Evolutionary conservation across 2,329 filamentous ascomycete genomes (phyloP), one percentile per base, ranked within the genome.

Genomic region (Hortaea werneckii): DNA sequence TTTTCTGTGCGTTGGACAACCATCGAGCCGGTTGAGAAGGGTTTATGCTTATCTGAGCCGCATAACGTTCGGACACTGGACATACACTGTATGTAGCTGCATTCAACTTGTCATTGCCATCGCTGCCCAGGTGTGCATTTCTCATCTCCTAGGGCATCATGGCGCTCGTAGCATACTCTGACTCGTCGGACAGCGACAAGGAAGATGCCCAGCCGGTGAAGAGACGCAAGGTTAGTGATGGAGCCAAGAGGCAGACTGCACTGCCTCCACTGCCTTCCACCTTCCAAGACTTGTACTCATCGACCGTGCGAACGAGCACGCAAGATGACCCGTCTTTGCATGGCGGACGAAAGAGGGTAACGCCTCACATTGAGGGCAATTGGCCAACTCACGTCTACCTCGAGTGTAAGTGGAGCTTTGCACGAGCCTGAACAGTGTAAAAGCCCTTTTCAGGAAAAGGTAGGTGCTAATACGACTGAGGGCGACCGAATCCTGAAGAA

Each of bases 321-420:
- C 75, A 73, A 56, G 92, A 96, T 66, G 85, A 95, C 60, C 88
- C 90, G 1, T 74, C 75, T 49, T 72, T 96, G 47, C 92, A 98
- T 64, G 84, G 83, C 29, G 92, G 92, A 44, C 81, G 90, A 40
- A 87, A 82, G 61, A 79, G 92, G 37, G 77, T 83, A 47, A 85
- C 80, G 41, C 89, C 90, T 26, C 92, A 98, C 66, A 73, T 90
- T 27, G 78, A 81, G 48, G 92, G 92, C 49, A 87, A 88, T 64
- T 98, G 92, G 92, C 87, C 90, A 1, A 87, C 82, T 30, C 90
- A 96, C 66, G 63, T 96, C 40, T 96, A 94, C 64, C 73, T 95
- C 46, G 90, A 96, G 70, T 98, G 92, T 94, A 74, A 67, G 80
- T 71, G 41, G 8, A 30, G 40, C 32, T 51, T 38, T 46, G 47